These are phyloP conservation scores for Trichoderma sp. DNA, from an alignment of 2,329 filamentous ascomycete species.

Conservation along the genomic window DNA sequence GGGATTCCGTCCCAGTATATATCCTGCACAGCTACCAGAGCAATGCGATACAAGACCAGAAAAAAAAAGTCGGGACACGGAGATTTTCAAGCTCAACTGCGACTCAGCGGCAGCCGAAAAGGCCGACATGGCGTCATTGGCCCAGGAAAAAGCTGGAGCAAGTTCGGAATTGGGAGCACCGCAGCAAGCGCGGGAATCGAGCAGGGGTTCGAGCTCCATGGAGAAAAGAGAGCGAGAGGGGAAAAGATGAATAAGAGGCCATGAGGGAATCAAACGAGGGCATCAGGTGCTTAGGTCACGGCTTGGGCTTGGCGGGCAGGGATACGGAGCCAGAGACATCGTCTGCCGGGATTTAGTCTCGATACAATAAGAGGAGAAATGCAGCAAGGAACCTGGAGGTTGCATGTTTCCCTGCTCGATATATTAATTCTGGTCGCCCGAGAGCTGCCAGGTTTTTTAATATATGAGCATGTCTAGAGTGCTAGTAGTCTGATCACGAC, in stretches of 20 bases:
- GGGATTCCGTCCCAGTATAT: neutral
- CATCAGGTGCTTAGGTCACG: conserved; percentile 10
- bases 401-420: neutral
- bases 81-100: neutral
- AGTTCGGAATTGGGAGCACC: neutral
- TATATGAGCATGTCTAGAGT: neutral
- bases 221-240: neutral
- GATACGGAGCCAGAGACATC: neutral
- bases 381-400: neutral
- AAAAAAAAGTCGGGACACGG: neutral
- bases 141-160: neutral
- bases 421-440: neutral
- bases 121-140: conserved; percentile 12
- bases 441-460: neutral
- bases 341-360: neutral
- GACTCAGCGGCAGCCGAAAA: neutral
- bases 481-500: neutral
- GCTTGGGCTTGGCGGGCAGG: neutral
- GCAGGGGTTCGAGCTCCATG: neutral
- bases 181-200: neutral
- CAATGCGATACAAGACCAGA: too few relatives aligned
- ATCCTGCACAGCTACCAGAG: neutral
- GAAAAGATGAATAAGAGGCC: neutral
- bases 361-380: neutral
- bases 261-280: conserved; percentile 3